Conservation (phyloP, 129 eudicot genomes). For the Saussurea involucrata region DNA sequence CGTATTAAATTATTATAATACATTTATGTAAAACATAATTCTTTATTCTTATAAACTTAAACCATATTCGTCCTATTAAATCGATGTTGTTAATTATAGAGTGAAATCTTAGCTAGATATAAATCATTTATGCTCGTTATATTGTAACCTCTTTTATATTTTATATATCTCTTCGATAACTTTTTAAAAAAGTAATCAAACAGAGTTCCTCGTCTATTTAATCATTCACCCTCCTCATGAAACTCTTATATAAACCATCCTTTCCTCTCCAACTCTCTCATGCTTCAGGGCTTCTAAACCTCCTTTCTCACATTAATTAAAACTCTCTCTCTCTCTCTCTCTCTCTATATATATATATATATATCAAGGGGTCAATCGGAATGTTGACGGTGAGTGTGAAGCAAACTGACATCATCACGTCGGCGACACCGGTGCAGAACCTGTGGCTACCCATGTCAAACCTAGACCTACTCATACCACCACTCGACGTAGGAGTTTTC, state of each 20-base stretch:
- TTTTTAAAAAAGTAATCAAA: too few relatives aligned
- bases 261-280: background rate
- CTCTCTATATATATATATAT: background rate
- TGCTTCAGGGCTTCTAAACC: background rate
- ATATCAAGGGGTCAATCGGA: background rate
- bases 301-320: background rate
- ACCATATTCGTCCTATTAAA: too few relatives aligned
- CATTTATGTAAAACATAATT: too few relatives aligned
- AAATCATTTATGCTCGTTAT: too few relatives aligned
- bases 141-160: too few relatives aligned
- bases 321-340: background rate
- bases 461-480: slow-evolving; percentile 50
- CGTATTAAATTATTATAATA: background rate
- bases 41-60: background rate
- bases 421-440: slow-evolving; percentile 28
- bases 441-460: slow-evolving; percentile 48
- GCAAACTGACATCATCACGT: slow-evolving; percentile 30
- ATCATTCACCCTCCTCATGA: background rate
- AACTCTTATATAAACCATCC: background rate
- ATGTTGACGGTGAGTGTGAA: slow-evolving; percentile 14
- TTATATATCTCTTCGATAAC: too few relatives aligned
- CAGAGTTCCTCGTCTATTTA: too few relatives aligned
- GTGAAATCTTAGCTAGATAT: too few relatives aligned
- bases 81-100: too few relatives aligned
- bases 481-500: slow-evolving; percentile 38